A percentile compares a stretch with the other conserved stretches of the same genome.
Evolutionary conservation across 139 green algal species (phyloP).

Genomic region (Micractinium sp.): DNA sequence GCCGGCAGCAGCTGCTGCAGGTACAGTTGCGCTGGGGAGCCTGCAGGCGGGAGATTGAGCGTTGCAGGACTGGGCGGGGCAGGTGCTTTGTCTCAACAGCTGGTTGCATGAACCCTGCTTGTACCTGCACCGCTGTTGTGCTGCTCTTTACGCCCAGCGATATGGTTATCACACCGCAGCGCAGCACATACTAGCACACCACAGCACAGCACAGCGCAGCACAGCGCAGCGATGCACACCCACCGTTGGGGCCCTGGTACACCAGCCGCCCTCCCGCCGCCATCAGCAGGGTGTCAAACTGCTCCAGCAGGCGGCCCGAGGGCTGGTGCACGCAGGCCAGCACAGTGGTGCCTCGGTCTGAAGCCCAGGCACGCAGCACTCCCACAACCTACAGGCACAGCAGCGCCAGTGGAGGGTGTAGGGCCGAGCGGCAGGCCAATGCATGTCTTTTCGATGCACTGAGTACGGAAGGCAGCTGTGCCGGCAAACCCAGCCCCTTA

Average conservation of each 20-base stretch:
- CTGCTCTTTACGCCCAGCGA: background rate
- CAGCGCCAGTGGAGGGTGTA: no score
- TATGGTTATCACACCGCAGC: background rate
- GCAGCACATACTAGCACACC: background rate
- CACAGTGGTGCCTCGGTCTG: background rate
- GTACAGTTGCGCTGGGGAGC: background rate
- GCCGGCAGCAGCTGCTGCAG: background rate
- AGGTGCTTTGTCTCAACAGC: no score
- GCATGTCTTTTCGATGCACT: background rate
- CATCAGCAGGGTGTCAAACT: background rate
- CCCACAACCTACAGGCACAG: background rate
- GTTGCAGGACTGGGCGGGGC: no score
- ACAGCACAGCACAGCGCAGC: no score
- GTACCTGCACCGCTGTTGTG: no score
- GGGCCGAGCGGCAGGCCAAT: no score
- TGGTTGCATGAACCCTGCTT: no score
- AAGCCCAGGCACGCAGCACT: background rate
- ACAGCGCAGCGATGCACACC: background rate
- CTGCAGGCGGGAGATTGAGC: background rate
- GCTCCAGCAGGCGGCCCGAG: background rate
- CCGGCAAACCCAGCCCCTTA: no score
- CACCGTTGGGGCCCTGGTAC: background rate
- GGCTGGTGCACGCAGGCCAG: constrained; percentile 5
- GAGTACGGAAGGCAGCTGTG: background rate
- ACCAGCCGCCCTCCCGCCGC: background rate